Conservation (phyloP, 768 basidiomycete species). For the Agaricus subrufescens region DNA sequence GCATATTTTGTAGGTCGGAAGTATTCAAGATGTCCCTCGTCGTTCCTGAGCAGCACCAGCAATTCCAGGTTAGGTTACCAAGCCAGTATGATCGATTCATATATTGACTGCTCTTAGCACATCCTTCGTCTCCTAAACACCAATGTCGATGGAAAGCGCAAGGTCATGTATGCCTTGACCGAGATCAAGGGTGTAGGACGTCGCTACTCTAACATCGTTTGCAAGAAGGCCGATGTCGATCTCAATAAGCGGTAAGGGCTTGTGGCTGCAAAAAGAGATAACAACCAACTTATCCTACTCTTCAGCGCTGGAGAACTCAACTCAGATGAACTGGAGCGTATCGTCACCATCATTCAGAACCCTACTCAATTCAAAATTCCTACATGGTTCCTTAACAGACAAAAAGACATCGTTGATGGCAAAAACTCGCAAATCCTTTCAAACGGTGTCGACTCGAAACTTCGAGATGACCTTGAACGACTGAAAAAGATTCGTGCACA, state of each 20-base stretch:
- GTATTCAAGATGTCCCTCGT: slow-evolving; percentile 83
- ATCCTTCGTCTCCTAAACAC: slow-evolving; percentile 99
- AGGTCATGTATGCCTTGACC: slow-evolving; percentile 98
- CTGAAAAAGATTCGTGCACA: slow-evolving; percentile 99
- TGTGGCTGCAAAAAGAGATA: background rate
- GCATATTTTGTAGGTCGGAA: slow-evolving; percentile 14
- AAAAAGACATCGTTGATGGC: slow-evolving; percentile 96
- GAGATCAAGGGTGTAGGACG: slow-evolving; percentile 99
- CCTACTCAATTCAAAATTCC: slow-evolving; percentile 99
- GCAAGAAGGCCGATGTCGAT: slow-evolving; percentile 99
- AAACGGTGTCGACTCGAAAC: slow-evolving; percentile 95
- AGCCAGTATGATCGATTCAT: background rate
- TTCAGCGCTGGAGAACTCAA: slow-evolving; percentile 97
- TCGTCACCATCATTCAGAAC: slow-evolving; percentile 99
- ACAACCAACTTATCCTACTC: background rate
- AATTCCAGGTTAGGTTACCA: slow-evolving; percentile 69
- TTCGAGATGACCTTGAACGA: slow-evolving; percentile 96
- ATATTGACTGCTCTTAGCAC: slow-evolving; percentile 52
- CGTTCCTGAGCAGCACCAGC: slow-evolving; percentile 90
- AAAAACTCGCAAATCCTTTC: slow-evolving; percentile 96
- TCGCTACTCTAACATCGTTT: slow-evolving; percentile 97
- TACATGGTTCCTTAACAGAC: slow-evolving; percentile 98
- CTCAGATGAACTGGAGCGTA: slow-evolving; percentile 98
- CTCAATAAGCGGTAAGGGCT: slow-evolving; percentile 88
- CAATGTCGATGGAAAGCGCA: slow-evolving; percentile 98